Evolutionary conservation across 2,329 filamentous ascomycete species (phyloP), one percentile per base, ranked within the genome.

Genomic region (Myriosclerotinia curreyana): DNA sequence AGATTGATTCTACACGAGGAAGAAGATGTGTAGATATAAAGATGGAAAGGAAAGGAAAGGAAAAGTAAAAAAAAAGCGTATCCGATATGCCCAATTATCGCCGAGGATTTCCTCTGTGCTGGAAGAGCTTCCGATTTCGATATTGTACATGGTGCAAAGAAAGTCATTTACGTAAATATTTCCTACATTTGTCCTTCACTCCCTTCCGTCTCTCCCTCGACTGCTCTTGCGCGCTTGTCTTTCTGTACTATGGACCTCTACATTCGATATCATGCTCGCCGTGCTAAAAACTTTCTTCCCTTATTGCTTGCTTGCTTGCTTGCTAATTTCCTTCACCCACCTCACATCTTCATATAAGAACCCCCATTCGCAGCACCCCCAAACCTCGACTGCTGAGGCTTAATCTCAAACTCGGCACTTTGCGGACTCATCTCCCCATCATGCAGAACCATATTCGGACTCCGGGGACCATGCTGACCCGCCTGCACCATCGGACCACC

Each of bases 111-210:
- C 6, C 31, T 44, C 42, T 46, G 7, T n/a, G 42, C 42, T n/a
- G 20, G n/a, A n/a, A 31, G 28, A 4, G 17, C 25, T 22, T 48
- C 20, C 42, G 8, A 42, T 40, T 36, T 48, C 25, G 20, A 15
- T 58, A 9, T 48, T 55, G 36, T 58, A 58, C 22, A 31, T 25
- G 44, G 25, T 46, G 54, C 22, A 46, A 58, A 48, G 28, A 58
- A 48, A 58, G 20, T 58, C 42, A 58, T 58, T 22, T 58, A 58
- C 54, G 46, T 48, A 36, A 46, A 36, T 46, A 58, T 40, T 48
- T 28, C 54, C 42, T 46, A 25, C 42, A 58, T 48, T 17, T 14
- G 14, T 22, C 2, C n/a, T 20, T 20, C 28, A 34, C 40, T 36
- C 28, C 28, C 28, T 31, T 31, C 28, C 6, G 6, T n/a, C n/a